Base-by-base conservation (phyloP, 179 eudicot species). In the Monotropa hypopitys region DNA sequence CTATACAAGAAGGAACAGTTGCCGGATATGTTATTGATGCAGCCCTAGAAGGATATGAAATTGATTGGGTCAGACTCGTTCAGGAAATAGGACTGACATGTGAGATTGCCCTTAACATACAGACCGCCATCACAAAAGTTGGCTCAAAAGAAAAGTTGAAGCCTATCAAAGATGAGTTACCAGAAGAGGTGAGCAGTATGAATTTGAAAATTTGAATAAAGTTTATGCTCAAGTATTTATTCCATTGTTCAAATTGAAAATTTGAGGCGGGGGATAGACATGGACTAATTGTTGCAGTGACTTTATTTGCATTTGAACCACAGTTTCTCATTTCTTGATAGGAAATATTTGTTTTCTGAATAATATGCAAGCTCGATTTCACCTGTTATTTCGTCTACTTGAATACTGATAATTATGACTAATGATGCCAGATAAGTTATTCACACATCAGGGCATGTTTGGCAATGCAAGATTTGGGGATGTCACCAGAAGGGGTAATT, bases 111-210 rank as follows among this genome's bases (percentile, higher is more conserved):
- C 20, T 75, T 40, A 65, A 66, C 57, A 84, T 92, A 77, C 70
- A 79, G 82, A 85, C 45, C 38, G 96, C 87, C 46, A 80, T 88
- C 54, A 77, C 63, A 67, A 92, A 88, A 86, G 92, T 89, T 85
- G 96, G 97, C 72, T 85, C 89, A 9, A 88, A 84, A 63, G 93
- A 88, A 67, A 91, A 85, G 81, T 73, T 92, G 86, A 92, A 88
- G 81, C 96, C 96, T 42, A 91, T 92, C 38, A 92, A 92, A 83
- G 88, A 81, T n/a, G 96, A 88, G 76, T 85, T 91, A 80, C 92
- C 96, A 16, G 97, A 92, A 84, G 88, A 91, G 86, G 97, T 91
- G 80, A 80, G 86, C 77, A 67, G 40, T 46, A 30, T 47, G 61
- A 74, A 68, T 43, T 49, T 4, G 23, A 47, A 33, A 73, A 4